Evolutionary conservation across 441 rosid genomes (phyloP), one percentile per base, ranked within the genome.

Genomic region (Lepidium campestre): DNA sequence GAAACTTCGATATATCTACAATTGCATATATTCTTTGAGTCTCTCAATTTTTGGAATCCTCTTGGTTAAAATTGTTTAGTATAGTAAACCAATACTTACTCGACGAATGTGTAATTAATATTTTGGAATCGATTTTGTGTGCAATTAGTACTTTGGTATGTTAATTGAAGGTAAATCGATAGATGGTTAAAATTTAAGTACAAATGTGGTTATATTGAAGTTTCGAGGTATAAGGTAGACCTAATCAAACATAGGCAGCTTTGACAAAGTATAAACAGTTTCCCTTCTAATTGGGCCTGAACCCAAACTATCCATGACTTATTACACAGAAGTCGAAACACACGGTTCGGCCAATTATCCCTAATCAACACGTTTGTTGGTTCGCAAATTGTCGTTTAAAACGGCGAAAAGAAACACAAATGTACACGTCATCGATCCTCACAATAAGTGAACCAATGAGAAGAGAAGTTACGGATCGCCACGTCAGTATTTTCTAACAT

Each of bases 321-420:
- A 57, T 4, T 14, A 22, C 20, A 10, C 17, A 7, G 9, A 15
- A 7, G 36, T 17, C 10, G 3, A 27, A 39, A 40, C 6, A 6
- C 2, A 19, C 22, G 22, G 2, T 5, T 18, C 12, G 25, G 63
- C 56, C 64, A 52, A 42, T n/a, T 4, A 32, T 6, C 6, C 13
- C 6, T 36, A 67, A 57, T 22, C 55, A 55, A 11, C 57, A 35
- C 63, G 20, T n/a, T n/a, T n/a, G 25, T 15, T 14, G 10, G 1
- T 34, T 55, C 6, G 32, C 7, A 22, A 12, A 57, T 6, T 11
- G 25, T 53, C 34, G 6, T 19, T 1, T 13, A 1, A 5, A 18
- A 20, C 25, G 44, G 18, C 1, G 14, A 3, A 19, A 72, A 65
- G 72, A 72, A 72, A 72, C 72, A 66, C 72, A 73, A 67, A 59